Percentiles rank a stretch among this genome's conserved stretches.
Evolutionary conservation across 176 grass and related monocot genomes (phyloP).

Genomic region (Triticum aestivum): IWGSC_CS_RefSeq_v2.1 NC_057812.1:727255362-727255861

Average conservation of each 20-base stretch:
- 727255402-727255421: constrained; percentile 38
- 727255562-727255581: constrained; percentile 35
- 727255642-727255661: constrained; percentile 24
- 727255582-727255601: constrained; percentile 60
- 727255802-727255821: constrained; percentile 15
- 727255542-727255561: constrained; percentile 64
- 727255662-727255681: constrained; percentile 41
- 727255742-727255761: neutral
- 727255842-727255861: constrained; percentile 26
- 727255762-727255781: neutral
- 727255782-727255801: neutral
- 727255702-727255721: constrained; percentile 52
- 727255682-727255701: constrained; percentile 68
- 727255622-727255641: constrained; percentile 34
- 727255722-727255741: neutral
- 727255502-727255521: constrained; percentile 35
- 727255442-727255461: constrained; percentile 62
- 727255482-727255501: constrained; percentile 34
- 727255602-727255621: constrained; percentile 60
- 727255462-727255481: constrained; percentile 50
- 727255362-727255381: constrained; percentile 37
- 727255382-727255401: constrained; percentile 30
- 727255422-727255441: constrained; percentile 46
- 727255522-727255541: constrained; percentile 55
- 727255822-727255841: neutral